Base-by-base conservation (phyloP, 2,329 filamentous ascomycete species). In the Claviceps digitariae region DNA sequence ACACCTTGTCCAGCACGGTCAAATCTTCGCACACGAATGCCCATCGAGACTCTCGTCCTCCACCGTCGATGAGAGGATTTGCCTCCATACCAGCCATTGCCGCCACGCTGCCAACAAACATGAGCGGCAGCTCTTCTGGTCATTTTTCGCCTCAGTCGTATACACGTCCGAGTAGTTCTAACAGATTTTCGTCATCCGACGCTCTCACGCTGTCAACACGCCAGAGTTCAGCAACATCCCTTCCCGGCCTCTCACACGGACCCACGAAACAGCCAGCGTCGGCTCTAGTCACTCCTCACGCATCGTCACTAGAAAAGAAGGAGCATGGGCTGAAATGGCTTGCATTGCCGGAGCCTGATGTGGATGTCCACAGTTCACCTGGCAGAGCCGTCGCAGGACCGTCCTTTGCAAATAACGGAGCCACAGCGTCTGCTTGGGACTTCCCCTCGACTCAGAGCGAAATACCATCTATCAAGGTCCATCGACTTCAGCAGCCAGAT, bases 31-130 rank as follows among this genome's bases (percentile, higher is more conserved):
- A 55, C 31, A 53, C 56, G 4, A 46, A 45, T 25, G 20, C 58
- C 13, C 23, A 51, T 23, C 60, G 62, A 47, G 60, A 64, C 45
- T 52, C 59, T 25, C 60, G 63, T 21, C 63, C 66, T 2, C 65
- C 65, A 1, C 60, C 63, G 2, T 65, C 65, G 1, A 65, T 60
- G 57, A 61, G 65, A 43, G 62, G 62, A 3, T 68, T 65, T 55
- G 59, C 50, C 27, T 60, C 60, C 8, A 63, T 66, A 17, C 53
- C 55, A 23, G 53, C 53, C 25, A 34, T 52, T 20, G 51, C 52
- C 3, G 31, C 27, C 27, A 45, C 54, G 46, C 50, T 36, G 7
- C 47, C 55, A 15, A 48, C 45, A 7, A 54, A 27, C 27, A n/a
- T 45, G 25, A 47, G 50, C n/a, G 31, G 31, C 7, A 17, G 21